phyloP scores from a whole-genome alignment of 2,329 filamentous ascomycete species.

The Trichoderma brevicompactum region DNA sequence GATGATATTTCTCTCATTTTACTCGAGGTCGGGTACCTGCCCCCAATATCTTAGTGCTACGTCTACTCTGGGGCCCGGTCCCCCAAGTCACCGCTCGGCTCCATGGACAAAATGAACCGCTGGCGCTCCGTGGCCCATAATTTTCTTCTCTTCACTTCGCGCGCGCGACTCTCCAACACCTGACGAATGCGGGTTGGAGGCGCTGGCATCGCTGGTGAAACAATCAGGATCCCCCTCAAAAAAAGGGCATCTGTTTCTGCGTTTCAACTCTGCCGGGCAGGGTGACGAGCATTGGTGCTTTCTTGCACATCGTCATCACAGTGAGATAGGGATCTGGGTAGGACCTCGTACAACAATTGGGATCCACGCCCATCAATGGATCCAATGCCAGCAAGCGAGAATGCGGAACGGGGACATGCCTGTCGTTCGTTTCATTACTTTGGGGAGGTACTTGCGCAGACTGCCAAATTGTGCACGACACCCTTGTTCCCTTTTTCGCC shows the following conservation, averaged over 20 bases:
- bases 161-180: conserved; percentile 12
- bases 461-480: not conserved
- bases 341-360: conserved; percentile 6
- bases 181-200: conserved; percentile 1
- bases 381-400: conserved; percentile 18
- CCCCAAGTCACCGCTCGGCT: conserved; percentile 18
- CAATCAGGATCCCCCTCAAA: not conserved
- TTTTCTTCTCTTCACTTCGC: not conserved
- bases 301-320: conserved; percentile 14
- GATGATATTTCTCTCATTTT: conserved; percentile 26
- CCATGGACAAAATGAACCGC: conserved; percentile 2
- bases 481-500: conserved; percentile 7
- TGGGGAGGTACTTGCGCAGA: not conserved
- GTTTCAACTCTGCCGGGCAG: conserved; percentile 1
- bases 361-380: conserved; percentile 21
- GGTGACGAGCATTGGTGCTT: not conserved
- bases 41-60: conserved; percentile 14
- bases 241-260: not conserved
- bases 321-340: conserved; percentile 7
- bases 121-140: conserved; percentile 13
- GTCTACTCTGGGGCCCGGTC: not conserved
- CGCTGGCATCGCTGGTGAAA: conserved; percentile 9
- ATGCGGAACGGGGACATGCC: conserved; percentile 16
- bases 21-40: conserved; percentile 22
- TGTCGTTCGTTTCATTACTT: conserved; percentile 20